Percentiles rank a stretch among this genome's conserved stretches.
Conservation (phyloP, 805 yeast species). For the Candida sakaeoensis region DNA sequence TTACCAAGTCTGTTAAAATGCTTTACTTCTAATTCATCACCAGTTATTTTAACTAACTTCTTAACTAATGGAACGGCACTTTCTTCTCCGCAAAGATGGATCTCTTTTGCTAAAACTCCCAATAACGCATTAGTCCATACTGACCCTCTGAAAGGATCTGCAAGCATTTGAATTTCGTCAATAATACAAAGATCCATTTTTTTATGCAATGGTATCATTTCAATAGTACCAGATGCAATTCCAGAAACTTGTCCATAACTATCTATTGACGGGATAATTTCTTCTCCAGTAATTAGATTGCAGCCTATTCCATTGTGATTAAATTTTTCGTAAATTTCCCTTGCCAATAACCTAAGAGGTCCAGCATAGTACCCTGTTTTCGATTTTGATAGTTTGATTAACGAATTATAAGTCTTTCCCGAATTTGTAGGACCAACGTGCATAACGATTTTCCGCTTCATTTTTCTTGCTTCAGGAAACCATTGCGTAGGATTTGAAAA, state of each 20-base stretch:
- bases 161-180: constrained; percentile 96
- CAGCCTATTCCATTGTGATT: constrained; percentile 63
- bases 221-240: constrained; percentile 84
- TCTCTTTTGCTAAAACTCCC: constrained; percentile 80
- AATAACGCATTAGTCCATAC: constrained; percentile 92
- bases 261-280: constrained; percentile 69
- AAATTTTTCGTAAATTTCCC: constrained; percentile 87
- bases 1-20: constrained; percentile 73
- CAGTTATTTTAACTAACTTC: constrained; percentile 60
- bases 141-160: constrained; percentile 74
- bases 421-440: constrained; percentile 98
- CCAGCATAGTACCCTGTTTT: constrained; percentile 90
- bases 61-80: constrained; percentile 69
- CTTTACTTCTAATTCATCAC: constrained; percentile 74
- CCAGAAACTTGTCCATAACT: constrained; percentile 69
- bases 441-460: constrained; percentile 77
- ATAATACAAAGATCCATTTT: constrained; percentile 83
- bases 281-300: constrained; percentile 94
- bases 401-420: constrained; percentile 87
- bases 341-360: constrained; percentile 83
- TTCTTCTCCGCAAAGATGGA: constrained; percentile 93
- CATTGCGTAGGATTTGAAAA: constrained; percentile 47
- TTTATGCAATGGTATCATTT: constrained; percentile 74
- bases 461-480: constrained; percentile 81
- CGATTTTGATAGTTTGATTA: constrained; percentile 60